These are phyloP conservation scores for Priceomyces carsonii DNA, from an alignment of 805 yeast species.

Conservation along the genomic window DNA sequence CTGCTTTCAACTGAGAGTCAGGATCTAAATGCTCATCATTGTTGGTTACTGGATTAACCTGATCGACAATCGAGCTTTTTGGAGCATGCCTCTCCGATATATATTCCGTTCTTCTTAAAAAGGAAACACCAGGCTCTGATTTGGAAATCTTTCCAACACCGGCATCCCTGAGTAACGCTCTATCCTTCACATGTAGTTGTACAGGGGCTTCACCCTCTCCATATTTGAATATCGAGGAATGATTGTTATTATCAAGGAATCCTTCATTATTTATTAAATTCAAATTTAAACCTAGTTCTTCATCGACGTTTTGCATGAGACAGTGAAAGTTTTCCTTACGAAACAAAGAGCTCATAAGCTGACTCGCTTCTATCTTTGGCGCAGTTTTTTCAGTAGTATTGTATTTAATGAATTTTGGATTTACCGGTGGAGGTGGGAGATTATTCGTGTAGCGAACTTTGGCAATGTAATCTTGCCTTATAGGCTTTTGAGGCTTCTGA, in stretches of 20 bases:
- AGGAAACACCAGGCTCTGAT: constrained; percentile 61
- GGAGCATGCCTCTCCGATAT: constrained; percentile 61
- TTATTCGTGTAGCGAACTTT: constrained; percentile 81
- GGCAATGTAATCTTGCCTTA: constrained; percentile 77
- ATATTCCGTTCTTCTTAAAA: constrained; percentile 92
- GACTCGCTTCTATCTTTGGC: constrained; percentile 42
- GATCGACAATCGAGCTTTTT: constrained; percentile 15
- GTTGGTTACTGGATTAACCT: constrained; percentile 26
- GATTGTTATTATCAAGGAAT: constrained; percentile 62
- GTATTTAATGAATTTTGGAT: constrained; percentile 78
- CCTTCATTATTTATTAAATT: constrained; percentile 70
- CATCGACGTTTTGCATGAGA: constrained; percentile 55
- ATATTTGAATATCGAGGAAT: constrained; percentile 38
- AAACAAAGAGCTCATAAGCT: constrained; percentile 68
- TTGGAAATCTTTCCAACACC: constrained; percentile 47
- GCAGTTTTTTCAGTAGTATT: constrained; percentile 34
- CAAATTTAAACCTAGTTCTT: constrained; percentile 73
- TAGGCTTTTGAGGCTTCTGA: constrained; percentile 30
- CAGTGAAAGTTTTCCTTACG: constrained; percentile 71
- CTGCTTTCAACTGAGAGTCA: constrained; percentile 60
- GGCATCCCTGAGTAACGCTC: constrained; percentile 78
- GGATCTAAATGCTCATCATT: constrained; percentile 50
- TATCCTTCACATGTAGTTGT: constrained; percentile 75
- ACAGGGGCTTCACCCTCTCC: constrained; percentile 25
- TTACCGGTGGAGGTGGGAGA: constrained; percentile 90